Base-by-base conservation (phyloP, 169 alveolate genomes). In the Plasmodium billcollinsi region DNA sequence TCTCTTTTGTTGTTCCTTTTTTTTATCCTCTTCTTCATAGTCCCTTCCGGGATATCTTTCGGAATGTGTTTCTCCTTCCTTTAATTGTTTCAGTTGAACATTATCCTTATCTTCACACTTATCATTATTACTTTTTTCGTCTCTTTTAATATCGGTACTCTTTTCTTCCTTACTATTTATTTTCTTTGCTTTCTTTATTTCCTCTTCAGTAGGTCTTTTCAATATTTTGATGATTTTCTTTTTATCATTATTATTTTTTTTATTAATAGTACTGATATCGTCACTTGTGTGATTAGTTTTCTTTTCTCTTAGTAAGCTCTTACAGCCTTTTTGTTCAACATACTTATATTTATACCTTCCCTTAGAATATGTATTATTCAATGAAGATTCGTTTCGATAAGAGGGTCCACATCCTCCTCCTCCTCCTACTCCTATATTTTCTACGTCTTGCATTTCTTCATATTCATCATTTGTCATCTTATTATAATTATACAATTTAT, bases 131-230 rank as follows among this genome's bases (percentile, higher is more conserved):
- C 47, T 26, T 24, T n/a, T 54, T 54, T 15, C 14, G 18, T 4
- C 14, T 33, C 33, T 26, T 11, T 8, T 24, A 21, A 7, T 58
- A 33, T 33, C 24, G 6, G 5, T 5, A 39, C 9, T 39, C 47
- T 52, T 52, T 12, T 52, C 6, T n/a, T 15, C n/a, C n/a, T n/a
- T 52, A n/a, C 8, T 52, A n/a, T 52, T 52, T 52, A 52, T 49
- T 26, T 20, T 39, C 49, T 43, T 74, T 4, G 47, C 69, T 2
- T 62, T 58, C 4, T 15, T 33, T 7, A 21, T 47, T 26, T n/a
- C 65, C 5, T 12, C 70, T 15, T 74, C 88, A 29, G 63, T 65
- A 45, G 89, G 89, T 24, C 89, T 75, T 4, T 75, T 75, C 1
- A 75, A 56, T 47, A 75, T 75, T 63, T 75, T 75, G 12, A 75